phyloP scores from a whole-genome alignment of 805 yeast species.

The Barnettozyma botsteinii region DNA sequence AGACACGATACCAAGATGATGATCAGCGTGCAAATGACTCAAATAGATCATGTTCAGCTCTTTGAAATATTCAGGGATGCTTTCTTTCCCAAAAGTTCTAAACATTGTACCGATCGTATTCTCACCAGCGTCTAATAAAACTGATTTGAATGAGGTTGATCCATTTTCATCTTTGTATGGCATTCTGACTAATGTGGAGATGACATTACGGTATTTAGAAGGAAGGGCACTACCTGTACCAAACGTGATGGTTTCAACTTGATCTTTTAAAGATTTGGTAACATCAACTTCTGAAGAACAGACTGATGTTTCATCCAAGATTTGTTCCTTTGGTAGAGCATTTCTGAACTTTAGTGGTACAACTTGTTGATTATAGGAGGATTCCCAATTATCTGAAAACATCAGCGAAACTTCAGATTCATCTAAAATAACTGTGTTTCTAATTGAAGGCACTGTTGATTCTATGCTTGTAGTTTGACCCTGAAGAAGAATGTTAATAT shows the following conservation, averaged over 20 bases:
- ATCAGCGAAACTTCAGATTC: constrained; percentile 7
- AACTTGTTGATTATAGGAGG: constrained; percentile 24
- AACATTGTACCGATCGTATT: constrained; percentile 71
- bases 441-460: constrained; percentile 12
- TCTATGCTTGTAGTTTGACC: constrained; percentile 20
- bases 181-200: constrained; percentile 68
- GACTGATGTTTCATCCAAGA: constrained; percentile 12
- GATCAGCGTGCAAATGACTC: constrained; percentile 96
- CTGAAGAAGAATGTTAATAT: constrained; percentile 15
- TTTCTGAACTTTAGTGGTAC: constrained; percentile 19
- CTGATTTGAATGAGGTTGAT: constrained; percentile 33
- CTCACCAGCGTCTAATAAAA: constrained; percentile 92
- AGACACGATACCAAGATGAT: constrained; percentile 79
- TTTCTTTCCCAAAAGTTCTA: constrained; percentile 52
- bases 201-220: constrained; percentile 76
- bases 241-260: constrained; percentile 65
- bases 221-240: constrained; percentile 97
- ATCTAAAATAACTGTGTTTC: constrained; percentile 13
- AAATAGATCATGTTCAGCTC: constrained; percentile 65
- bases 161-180: constrained; percentile 36
- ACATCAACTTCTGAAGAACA: constrained; percentile 16
- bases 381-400: constrained; percentile 23
- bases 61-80: constrained; percentile 38
- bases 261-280: constrained; percentile 33
- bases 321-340: constrained; percentile 6